Conservation (phyloP, 768 basidiomycete species). For the Crucibulum laeve region DNA sequence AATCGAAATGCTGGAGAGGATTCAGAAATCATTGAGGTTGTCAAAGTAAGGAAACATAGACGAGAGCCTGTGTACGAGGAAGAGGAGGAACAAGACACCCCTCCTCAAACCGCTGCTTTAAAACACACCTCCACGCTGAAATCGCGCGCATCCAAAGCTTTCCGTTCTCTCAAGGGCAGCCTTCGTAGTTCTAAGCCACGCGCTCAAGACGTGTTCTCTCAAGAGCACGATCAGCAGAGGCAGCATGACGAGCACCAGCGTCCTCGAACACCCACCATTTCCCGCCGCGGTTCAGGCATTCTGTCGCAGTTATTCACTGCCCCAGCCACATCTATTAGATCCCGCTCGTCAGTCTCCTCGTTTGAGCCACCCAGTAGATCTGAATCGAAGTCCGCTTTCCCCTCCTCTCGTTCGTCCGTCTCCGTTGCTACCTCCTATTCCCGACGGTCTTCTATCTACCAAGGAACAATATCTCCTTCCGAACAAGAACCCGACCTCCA, state of each 20-base stretch:
- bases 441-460: conserved; percentile 6
- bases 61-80: conserved; percentile 1
- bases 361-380: conserved; percentile 21
- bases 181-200: conserved; percentile 25
- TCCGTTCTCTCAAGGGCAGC: conserved; percentile 40
- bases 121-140: conserved; percentile 37
- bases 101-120: conserved; percentile 10
- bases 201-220: conserved; percentile 28
- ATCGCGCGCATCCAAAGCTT: conserved; percentile 38
- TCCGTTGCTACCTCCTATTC: conserved; percentile 2
- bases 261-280: conserved; percentile 28
- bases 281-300: conserved; percentile 30
- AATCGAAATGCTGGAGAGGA: conserved; percentile 29
- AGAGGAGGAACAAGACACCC: not conserved
- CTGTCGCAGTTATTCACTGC: conserved; percentile 34
- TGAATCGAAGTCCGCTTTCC: conserved; percentile 12
- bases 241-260: conserved; percentile 8
- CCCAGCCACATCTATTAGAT: conserved; percentile 15
- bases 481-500: conserved; percentile 2
- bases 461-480: conserved; percentile 4
- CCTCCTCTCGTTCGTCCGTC: conserved; percentile 9
- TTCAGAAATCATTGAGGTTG: conserved; percentile 57
- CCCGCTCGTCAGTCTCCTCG: conserved; percentile 17
- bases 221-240: conserved; percentile 6
- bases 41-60: conserved; percentile 41